Conservation (phyloP, 2,329 filamentous ascomycete genomes). For the Aspergillus ibericus region DNA sequence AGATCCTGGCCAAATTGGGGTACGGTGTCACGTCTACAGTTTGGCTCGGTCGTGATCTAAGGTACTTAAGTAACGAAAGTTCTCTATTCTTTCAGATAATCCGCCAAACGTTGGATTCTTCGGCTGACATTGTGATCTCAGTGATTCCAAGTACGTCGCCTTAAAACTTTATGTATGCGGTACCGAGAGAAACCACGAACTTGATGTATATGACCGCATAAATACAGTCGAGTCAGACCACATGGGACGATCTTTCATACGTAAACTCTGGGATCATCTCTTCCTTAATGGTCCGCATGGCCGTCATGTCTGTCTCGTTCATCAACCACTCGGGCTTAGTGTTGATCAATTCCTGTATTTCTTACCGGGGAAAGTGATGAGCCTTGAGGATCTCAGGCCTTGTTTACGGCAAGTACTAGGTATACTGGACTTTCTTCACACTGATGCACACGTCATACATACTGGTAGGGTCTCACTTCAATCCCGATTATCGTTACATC, state of each 20-base stretch:
- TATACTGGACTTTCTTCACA: background rate
- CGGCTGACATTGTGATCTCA: background rate
- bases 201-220: background rate
- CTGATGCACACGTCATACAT: background rate
- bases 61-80: background rate
- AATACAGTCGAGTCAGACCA: background rate
- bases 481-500: background rate
- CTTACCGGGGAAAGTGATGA: background rate
- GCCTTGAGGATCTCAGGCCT: background rate
- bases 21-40: slow-evolving; percentile 16
- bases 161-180: background rate
- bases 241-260: background rate
- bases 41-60: background rate
- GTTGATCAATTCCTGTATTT: background rate
- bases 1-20: slow-evolving; percentile 27
- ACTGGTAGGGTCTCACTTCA: background rate
- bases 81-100: background rate
- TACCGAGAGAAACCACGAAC: background rate
- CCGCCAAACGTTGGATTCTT: background rate
- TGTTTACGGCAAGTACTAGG: background rate
- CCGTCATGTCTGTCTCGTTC: background rate
- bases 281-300: background rate
- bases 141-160: background rate
- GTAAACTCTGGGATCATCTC: background rate
- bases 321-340: background rate